Evolutionary conservation across 768 basidiomycete genomes (phyloP).

Genomic region (Lactifluus rugatus): DNA sequence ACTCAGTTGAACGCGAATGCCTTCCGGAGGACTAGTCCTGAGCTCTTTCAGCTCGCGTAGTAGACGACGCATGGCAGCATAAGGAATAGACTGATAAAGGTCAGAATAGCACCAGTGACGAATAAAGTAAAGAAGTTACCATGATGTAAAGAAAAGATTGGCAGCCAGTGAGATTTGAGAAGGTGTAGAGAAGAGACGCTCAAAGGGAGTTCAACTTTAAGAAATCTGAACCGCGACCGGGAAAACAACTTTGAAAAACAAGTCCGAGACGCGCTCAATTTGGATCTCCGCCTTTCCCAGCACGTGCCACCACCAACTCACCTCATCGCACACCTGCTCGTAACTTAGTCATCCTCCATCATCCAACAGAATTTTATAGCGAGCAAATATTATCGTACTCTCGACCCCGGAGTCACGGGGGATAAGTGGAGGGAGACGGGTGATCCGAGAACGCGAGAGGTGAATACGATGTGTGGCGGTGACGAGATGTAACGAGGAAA

Average conservation of each 20-base stretch:
- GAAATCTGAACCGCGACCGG: not conserved
- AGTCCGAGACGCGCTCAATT: not conserved
- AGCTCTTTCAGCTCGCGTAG: slow-evolving; percentile 81
- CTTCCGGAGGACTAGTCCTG: slow-evolving; percentile 76
- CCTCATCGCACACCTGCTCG: no score
- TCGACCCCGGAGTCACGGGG: no score
- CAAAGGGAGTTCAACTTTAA: not conserved
- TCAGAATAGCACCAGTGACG: not conserved
- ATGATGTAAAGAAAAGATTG: not conserved
- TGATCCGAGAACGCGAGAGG: no score
- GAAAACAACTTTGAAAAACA: not conserved
- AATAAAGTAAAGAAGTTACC: not conserved
- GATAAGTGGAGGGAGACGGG: no score
- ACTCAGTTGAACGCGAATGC: slow-evolving; percentile 77
- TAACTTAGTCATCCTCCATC: no score
- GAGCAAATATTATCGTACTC: no score
- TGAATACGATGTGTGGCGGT: no score
- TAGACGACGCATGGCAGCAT: slow-evolving; percentile 68
- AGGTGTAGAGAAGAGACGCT: not conserved
- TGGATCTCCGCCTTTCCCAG: not conserved
- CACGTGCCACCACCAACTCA: not conserved
- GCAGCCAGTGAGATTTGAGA: not conserved
- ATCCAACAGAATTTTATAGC: no score
- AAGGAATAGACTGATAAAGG: slow-evolving; percentile 31
- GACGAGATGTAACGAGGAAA: no score